Evolutionary conservation across 2,329 filamentous ascomycete species (phyloP), one percentile per base, ranked within the genome.

Genomic region (Stemphylium beticola): DNA sequence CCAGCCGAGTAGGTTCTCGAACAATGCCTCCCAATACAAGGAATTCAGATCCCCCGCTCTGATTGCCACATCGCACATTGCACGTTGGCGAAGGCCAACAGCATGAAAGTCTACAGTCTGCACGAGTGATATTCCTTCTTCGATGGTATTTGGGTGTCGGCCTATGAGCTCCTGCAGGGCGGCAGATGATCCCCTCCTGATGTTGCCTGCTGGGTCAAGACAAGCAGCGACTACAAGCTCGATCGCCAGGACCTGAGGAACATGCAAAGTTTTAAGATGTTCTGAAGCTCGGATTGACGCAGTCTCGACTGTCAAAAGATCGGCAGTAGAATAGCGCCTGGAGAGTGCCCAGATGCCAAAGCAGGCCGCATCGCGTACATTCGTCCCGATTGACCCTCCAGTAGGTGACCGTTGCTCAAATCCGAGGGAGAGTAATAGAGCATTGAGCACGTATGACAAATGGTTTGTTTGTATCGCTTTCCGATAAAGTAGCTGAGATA

Each of bases 261-360:
- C 83, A 12, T 72, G 67, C 7, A 60, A 61, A 49, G 53, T 78
- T 71, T 20, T 74, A 64, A 52, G 76, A 76, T 51, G 80, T 71
- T 71, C 61, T 65, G 49, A 83, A 69, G 33, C 81, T 76, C 62
- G 79, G 61, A 77, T 73, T 2, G 71, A 74, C 4, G 67, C 61
- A 11, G 68, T 76, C 17, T 85, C 78, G 1, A 96, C 83, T 0
- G 80, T 79, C 10, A 89, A 80, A 6, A 98, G 81, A 73, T 98
- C 93, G 0, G 79, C 70, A 0, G 92, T 96, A 1, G 85, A 87
- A 67, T 98, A 99, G 49, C 93, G 88, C 50, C 95, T 85, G 18
- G 93, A 91, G 7, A 98, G 75, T 1, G 93, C 90, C 95, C 95
- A 99, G 20, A 98, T 88, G 6, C 95, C 95, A 72, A 98, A 99